These are phyloP conservation scores for Aegilops bicornis DNA, from an alignment of 176 grass and related monocot species.

Conservation along the genomic window DNA sequence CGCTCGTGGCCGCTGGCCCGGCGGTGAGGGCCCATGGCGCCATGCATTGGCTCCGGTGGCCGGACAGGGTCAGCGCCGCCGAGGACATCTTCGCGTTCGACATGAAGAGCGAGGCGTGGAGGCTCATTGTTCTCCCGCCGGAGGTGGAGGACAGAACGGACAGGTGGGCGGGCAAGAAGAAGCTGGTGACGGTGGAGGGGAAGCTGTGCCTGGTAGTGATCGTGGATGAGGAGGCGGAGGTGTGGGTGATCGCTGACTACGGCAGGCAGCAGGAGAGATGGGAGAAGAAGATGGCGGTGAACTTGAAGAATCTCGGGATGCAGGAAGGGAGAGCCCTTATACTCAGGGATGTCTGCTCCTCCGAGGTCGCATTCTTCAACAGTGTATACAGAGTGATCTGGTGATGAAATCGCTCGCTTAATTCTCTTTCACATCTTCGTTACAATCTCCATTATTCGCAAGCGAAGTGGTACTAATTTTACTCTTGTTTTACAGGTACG, in stretches of 20 bases:
- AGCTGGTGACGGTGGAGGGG: conserved; percentile 24
- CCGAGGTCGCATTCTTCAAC: conserved; percentile 5
- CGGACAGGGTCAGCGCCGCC: not conserved
- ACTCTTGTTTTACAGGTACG: conserved; percentile 18
- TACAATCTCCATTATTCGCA: not conserved
- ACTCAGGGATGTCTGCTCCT: conserved; percentile 22
- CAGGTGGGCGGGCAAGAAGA: conserved; percentile 20
- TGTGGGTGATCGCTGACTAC: conserved; percentile 26
- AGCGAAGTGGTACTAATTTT: not conserved
- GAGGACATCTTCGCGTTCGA: conserved; percentile 40
- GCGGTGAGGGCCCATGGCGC: conserved; percentile 28
- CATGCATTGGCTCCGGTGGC: conserved; percentile 39
- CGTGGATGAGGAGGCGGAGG: not conserved
- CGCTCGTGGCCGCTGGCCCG: not conserved
- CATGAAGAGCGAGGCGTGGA: conserved; percentile 18
- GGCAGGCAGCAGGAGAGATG: conserved; percentile 1
- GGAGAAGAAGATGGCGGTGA: conserved; percentile 33
- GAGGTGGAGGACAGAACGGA: not conserved
- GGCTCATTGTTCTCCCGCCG: conserved; percentile 25
- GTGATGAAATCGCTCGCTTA: conserved; percentile 7
- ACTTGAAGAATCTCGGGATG: conserved; percentile 3
- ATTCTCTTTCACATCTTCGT: not conserved
- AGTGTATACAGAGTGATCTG: conserved; percentile 11
- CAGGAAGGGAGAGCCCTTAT: not conserved
- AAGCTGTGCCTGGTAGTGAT: conserved; percentile 31